Conservation (phyloP, 1,139 yeast species). For the Taiozyma onychis region DNA sequence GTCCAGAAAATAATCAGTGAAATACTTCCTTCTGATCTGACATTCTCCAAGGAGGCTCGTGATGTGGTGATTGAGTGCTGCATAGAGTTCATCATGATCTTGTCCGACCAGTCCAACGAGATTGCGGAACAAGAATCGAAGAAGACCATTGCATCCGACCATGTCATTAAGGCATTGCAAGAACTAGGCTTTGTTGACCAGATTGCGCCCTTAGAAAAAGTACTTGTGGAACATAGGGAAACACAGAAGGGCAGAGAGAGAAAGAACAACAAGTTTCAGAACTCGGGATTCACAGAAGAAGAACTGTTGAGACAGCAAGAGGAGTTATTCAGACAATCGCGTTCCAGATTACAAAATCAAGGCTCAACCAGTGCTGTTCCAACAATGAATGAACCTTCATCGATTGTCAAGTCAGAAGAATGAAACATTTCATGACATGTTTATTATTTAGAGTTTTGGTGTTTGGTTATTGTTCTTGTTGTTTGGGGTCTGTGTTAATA, state of each 20-base stretch:
- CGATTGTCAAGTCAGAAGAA: background rate
- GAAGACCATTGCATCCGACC: constrained; percentile 95
- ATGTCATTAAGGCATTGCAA: constrained; percentile 83
- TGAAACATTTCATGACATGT: background rate
- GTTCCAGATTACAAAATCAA: constrained; percentile 62
- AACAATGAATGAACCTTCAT: background rate
- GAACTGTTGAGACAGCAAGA: constrained; percentile 90
- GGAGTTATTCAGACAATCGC: constrained; percentile 81
- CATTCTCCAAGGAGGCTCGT: constrained; percentile 89
- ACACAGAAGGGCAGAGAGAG: constrained; percentile 83
- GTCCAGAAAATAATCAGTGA: constrained; percentile 93
- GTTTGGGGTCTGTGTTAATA: background rate
- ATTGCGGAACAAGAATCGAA: constrained; percentile 95
- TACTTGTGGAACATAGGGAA: constrained; percentile 82
- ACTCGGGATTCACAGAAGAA: constrained; percentile 87
- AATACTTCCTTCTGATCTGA: constrained; percentile 77
- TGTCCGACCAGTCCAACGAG: constrained; percentile 91
- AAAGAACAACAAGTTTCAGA: constrained; percentile 89
- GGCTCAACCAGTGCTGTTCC: constrained; percentile 2
- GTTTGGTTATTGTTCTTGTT: background rate
- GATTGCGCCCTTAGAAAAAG: constrained; percentile 75
- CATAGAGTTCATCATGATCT: constrained; percentile 90
- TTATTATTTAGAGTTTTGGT: background rate
- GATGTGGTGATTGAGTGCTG: constrained; percentile 96
- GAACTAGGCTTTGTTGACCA: constrained; percentile 87